A percentile compares a stretch with the other conserved stretches of the same genome.
Conservation (phyloP, 495 filamentous ascomycete species). For the Penicillium manginii region DNA sequence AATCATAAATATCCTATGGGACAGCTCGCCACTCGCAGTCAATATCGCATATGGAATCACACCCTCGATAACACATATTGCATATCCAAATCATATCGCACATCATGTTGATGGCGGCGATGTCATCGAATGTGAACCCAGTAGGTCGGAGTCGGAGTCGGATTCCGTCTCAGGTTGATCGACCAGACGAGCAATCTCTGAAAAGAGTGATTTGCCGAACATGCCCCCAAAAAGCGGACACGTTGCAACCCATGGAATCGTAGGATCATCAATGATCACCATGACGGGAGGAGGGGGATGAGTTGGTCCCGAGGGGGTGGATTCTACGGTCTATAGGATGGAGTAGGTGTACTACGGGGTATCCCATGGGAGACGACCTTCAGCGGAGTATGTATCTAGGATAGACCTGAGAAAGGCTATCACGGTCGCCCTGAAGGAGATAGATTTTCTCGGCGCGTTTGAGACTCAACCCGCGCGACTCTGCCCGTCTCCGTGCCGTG, state of each 20-base stretch:
- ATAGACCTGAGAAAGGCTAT: not conserved
- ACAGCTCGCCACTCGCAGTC: not conserved
- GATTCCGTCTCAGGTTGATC: constrained; percentile 13
- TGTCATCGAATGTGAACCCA: not conserved
- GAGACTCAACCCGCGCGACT: not conserved
- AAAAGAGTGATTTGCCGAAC: constrained; percentile 4
- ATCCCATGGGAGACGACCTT: not conserved
- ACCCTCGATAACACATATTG: constrained; percentile 8
- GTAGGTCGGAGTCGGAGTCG: not conserved
- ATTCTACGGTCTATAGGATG: not conserved
- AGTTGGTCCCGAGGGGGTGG: not conserved
- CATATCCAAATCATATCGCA: constrained; percentile 9
- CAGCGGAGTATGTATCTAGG: not conserved
- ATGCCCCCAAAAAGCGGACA: constrained; percentile 8
- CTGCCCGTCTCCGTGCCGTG: not conserved
- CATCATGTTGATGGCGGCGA: not conserved
- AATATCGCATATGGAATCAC: not conserved
- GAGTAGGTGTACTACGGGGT: not conserved
- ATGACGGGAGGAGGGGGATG: not conserved
- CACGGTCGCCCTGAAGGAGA: not conserved
- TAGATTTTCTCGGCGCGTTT: not conserved
- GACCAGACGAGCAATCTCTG: not conserved
- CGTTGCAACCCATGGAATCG: constrained; percentile 15
- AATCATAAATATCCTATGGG: not conserved
- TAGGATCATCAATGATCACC: constrained; percentile 12